Conservation (phyloP, 257 asterid species). For the Nicotiana tabacum region DNA sequence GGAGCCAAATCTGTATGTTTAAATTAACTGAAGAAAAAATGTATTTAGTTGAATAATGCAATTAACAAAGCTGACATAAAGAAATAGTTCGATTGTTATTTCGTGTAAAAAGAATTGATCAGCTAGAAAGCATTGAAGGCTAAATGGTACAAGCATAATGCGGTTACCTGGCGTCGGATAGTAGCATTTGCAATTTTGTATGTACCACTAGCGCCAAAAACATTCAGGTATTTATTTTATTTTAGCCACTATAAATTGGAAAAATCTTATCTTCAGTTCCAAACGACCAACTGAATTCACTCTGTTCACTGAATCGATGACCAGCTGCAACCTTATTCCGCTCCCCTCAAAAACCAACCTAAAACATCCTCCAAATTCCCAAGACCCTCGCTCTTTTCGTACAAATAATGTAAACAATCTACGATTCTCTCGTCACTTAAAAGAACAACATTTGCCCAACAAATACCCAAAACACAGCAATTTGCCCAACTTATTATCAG, state of each 20-base stretch:
- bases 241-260: not conserved
- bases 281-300: not conserved
- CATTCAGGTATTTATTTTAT: no score
- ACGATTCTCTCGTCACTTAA: not conserved
- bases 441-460: conserved; percentile 7
- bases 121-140: no score
- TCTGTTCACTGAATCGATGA: not conserved
- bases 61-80: no score
- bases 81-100: no score
- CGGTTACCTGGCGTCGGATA: no score
- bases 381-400: conserved; percentile 20
- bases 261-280: not conserved
- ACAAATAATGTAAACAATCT: conserved; percentile 9
- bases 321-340: conserved; percentile 27
- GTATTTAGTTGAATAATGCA: not conserved
- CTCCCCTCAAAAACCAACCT: conserved; percentile 20
- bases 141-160: no score
- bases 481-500: conserved; percentile 47
- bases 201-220: no score
- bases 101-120: no score
- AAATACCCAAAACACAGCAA: conserved; percentile 33
- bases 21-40: not conserved
- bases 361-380: conserved; percentile 17
- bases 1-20: not conserved
- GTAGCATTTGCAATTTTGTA: no score